These are phyloP conservation scores for Oleoguttula mirabilis DNA, from an alignment of 495 filamentous ascomycete species.

Conservation along the genomic window DNA sequence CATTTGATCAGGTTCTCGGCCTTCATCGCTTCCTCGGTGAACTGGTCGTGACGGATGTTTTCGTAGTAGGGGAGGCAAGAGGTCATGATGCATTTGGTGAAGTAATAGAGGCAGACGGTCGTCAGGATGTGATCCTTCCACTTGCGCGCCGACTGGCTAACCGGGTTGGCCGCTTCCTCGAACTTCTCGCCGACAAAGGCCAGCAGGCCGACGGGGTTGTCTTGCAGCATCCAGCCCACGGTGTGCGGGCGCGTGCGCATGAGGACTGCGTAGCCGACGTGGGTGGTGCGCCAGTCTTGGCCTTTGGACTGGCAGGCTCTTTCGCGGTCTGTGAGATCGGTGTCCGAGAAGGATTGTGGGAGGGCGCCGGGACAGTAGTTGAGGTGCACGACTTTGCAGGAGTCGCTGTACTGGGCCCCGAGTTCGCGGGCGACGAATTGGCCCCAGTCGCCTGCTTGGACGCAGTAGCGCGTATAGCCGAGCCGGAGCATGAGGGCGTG, in stretches of 20 bases:
- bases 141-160: not conserved
- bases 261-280: slow-evolving; percentile 2
- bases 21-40: slow-evolving; percentile 14
- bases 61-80: slow-evolving; percentile 18
- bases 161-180: slow-evolving; percentile 16
- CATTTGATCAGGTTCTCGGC: slow-evolving; percentile 17
- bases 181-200: slow-evolving; percentile 20
- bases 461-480: slow-evolving; percentile 17
- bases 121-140: slow-evolving; percentile 18
- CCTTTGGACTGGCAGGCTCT: not conserved
- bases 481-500: slow-evolving; percentile 18
- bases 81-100: slow-evolving; percentile 17
- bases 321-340: not conserved
- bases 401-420: slow-evolving; percentile 2
- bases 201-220: slow-evolving; percentile 3
- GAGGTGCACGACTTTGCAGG: slow-evolving; percentile 5
- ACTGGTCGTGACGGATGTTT: slow-evolving; percentile 20
- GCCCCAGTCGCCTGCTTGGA: slow-evolving; percentile 17
- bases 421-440: slow-evolving; percentile 9
- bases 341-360: slow-evolving; percentile 1
- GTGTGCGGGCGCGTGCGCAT: slow-evolving; percentile 3
- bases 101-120: slow-evolving; percentile 20
- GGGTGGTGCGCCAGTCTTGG: not conserved
- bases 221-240: slow-evolving; percentile 7
- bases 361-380: slow-evolving; percentile 12